Base-by-base conservation (phyloP, 352 stramenopile species). In the Phytophthora fragariaefolia region DNA sequence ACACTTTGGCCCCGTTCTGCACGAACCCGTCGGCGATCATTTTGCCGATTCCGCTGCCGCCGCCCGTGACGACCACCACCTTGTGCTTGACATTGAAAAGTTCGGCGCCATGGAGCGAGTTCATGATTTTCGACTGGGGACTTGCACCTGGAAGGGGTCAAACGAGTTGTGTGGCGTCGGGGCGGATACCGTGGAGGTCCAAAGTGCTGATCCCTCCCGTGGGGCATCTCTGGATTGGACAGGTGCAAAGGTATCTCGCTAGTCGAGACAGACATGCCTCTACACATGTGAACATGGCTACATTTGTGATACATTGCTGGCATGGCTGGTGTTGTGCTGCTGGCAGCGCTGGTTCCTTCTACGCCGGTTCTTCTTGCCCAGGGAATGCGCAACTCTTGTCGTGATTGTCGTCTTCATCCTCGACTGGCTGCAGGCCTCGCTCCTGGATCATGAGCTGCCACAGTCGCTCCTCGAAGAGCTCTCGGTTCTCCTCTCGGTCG, bases 11-110 rank as follows among this genome's bases (percentile, higher is more conserved):
- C 59, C 92, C 87, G 51, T 97, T 97, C 49, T 81, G 66, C 18
- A 93, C 82, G 79, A 98, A 98, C 18, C 90, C 91, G 63, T 95
- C 89, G 50, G 94, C 92, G 64, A 99, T 98, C 95, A 98, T 98
- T 53, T 91, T 85, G 47, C 96, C 96, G 69, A 98, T 98, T 32
- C 96, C 96, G 30, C 90, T 80, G 22, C 87, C 93, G 47, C 96
- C 96, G 50, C 96, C 96, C 22, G 94, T 98, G 58, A 98, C 84
- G 15, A 98, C 66, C 18, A 98, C 93, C 32, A 89, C 70, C 61
- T 90, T 90, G 69, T 78, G 74, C 60, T 81, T 75, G 32, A 92
- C 78, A 53, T 63, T 68, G 55, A 93, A 93, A 28, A 93, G 79
- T 17, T 86, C 63, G 18, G 62, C 69, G 18, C 84, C 54, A 20